These are phyloP conservation scores for Fusarium albidum DNA, from an alignment of 2,329 filamentous ascomycete species.

Conservation along the genomic window DNA sequence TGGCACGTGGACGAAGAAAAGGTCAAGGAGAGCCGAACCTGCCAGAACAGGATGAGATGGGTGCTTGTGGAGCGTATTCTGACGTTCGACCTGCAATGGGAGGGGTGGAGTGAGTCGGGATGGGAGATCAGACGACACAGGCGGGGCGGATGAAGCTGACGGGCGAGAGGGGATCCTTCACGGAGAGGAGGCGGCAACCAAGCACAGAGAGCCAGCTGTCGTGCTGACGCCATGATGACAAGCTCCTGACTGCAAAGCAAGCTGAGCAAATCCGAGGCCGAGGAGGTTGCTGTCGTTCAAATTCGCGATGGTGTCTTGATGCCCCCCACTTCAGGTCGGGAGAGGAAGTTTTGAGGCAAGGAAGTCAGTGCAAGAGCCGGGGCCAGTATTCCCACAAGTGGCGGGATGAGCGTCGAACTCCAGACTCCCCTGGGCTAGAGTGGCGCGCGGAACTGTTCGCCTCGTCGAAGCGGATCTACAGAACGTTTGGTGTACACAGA, in stretches of 20 bases:
- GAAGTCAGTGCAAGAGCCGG: background rate
- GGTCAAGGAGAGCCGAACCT: constrained; percentile 37
- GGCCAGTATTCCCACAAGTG: background rate
- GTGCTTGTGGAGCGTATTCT: constrained; percentile 49
- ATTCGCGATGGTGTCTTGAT: background rate
- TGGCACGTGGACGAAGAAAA: constrained; percentile 43
- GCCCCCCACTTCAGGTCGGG: background rate
- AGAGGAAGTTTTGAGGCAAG: background rate
- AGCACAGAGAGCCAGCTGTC: background rate
- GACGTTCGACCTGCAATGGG: constrained; percentile 48
- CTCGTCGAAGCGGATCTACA: background rate
- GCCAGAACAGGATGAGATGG: constrained; percentile 48
- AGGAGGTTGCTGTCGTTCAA: background rate
- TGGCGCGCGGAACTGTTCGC: background rate
- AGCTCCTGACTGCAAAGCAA: background rate
- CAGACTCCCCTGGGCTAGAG: background rate
- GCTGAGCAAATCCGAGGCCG: background rate
- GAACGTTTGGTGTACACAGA: background rate
- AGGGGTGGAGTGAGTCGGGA: constrained; percentile 43
- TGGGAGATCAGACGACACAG: constrained; percentile 32
- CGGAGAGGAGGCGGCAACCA: no score
- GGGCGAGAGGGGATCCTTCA: background rate
- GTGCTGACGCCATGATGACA: constrained; percentile 3
- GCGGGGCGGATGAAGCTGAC: constrained; percentile 9
- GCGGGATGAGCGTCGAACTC: background rate